Evolutionary conservation across 1,284 basidiomycete species (phyloP).

Genomic region (Trametes sp.): DNA sequence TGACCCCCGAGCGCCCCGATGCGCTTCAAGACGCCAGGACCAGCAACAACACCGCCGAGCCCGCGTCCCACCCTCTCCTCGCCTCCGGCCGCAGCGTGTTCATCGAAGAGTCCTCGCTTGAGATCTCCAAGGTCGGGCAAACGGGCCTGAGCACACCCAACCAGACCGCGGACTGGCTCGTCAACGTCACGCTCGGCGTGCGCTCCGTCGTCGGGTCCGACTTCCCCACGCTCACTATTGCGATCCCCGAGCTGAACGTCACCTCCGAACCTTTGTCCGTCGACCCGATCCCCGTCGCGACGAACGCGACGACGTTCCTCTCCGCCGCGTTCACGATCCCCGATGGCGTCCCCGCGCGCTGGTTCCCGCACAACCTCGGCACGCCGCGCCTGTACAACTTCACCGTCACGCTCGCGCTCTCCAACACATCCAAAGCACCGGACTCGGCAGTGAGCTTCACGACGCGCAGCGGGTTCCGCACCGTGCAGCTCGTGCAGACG

Average conservation of each 20-base stretch:
- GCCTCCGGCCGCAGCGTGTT: slow-evolving; percentile 47
- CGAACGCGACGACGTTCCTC: slow-evolving; percentile 48
- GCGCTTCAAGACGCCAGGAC: neutral
- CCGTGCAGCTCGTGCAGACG: slow-evolving; percentile 58
- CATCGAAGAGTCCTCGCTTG: slow-evolving; percentile 61
- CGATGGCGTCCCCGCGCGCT: slow-evolving; percentile 54
- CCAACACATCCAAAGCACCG: neutral
- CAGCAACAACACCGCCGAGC: slow-evolving; percentile 4
- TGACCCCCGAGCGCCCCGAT: slow-evolving; percentile 35
- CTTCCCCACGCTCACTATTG: slow-evolving; percentile 49
- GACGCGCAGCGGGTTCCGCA: slow-evolving; percentile 64
- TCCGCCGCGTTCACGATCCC: slow-evolving; percentile 55
- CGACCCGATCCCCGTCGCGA: slow-evolving; percentile 41
- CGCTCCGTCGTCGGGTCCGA: slow-evolving; percentile 49
- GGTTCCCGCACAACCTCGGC: slow-evolving; percentile 64
- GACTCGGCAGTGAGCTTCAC: slow-evolving; percentile 38
- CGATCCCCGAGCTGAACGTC: slow-evolving; percentile 56
- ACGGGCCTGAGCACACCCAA: slow-evolving; percentile 47
- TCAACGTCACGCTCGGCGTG: slow-evolving; percentile 61
- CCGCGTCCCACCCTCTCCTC: slow-evolving; percentile 35
- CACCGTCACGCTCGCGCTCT: slow-evolving; percentile 45
- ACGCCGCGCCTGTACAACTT: slow-evolving; percentile 62
- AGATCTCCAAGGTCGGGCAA: slow-evolving; percentile 62
- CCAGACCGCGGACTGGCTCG: slow-evolving; percentile 59
- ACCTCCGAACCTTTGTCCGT: slow-evolving; percentile 42